A percentile compares a stretch with the other conserved stretches of the same genome.
Evolutionary conservation across 2,329 filamentous ascomycete species (phyloP).

Genomic region (Phaeosphaeria sp.): DNA sequence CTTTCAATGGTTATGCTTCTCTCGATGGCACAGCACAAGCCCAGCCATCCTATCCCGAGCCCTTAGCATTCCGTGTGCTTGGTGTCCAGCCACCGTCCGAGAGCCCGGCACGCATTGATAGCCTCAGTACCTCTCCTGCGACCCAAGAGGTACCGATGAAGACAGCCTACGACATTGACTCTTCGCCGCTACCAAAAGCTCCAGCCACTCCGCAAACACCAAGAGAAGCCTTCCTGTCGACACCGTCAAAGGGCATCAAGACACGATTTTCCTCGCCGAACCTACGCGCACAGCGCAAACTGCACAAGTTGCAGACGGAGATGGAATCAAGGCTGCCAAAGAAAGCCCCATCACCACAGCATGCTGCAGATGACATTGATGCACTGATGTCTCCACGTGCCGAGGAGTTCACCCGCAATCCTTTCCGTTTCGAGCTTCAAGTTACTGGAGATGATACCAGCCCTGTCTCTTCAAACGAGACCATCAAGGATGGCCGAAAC

Average conservation of each 20-base stretch:
- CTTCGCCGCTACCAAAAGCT: constrained; percentile 13
- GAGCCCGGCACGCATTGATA: constrained; percentile 29
- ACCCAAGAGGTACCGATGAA: constrained; percentile 14
- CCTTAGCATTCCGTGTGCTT: constrained; percentile 15
- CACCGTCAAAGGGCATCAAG: constrained; percentile 37
- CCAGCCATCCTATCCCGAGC: constrained; percentile 23
- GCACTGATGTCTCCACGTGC: constrained; percentile 74
- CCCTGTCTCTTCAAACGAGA: constrained; percentile 41
- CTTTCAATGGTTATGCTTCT: constrained; percentile 44
- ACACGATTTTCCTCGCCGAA: constrained; percentile 51
- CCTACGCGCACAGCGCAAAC: constrained; percentile 44
- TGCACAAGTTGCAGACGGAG: constrained; percentile 50
- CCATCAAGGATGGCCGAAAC: constrained; percentile 38
- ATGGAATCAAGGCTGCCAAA: constrained; percentile 47
- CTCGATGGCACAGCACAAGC: constrained; percentile 44
- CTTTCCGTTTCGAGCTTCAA: constrained; percentile 45
- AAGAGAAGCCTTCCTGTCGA: constrained; percentile 33
- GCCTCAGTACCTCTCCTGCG: constrained; percentile 28
- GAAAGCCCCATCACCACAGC: constrained; percentile 30
- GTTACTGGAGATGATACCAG: constrained; percentile 34
- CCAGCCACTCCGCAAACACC: constrained; percentile 24
- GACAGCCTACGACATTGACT: constrained; percentile 1
- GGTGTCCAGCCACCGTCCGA: constrained; percentile 15
- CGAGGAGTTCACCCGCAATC: constrained; percentile 71
- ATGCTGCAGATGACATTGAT: constrained; percentile 52